Percentiles rank a stretch among this genome's conserved stretches.
Evolutionary conservation across 768 basidiomycete species (phyloP).

Genomic region (Tricholoma terreum): DNA sequence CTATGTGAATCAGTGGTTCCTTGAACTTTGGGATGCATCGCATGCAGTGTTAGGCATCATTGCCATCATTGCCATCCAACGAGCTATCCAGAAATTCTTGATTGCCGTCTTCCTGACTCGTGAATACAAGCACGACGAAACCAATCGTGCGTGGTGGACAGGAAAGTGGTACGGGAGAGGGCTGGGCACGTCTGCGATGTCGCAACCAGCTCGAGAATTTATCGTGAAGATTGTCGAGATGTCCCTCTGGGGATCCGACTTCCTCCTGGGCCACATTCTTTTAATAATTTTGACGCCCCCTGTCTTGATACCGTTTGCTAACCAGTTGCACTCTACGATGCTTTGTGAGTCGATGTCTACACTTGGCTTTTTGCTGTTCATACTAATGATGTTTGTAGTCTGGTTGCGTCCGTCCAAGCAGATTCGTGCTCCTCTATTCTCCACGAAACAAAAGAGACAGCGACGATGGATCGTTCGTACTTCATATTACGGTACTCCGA

Average conservation of each 20-base stretch:
- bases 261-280: slow-evolving; percentile 80
- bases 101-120: slow-evolving; percentile 93
- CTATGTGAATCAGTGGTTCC: slow-evolving; percentile 70
- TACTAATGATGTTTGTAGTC: slow-evolving; percentile 45
- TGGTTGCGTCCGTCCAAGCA: slow-evolving; percentile 96
- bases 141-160: slow-evolving; percentile 99
- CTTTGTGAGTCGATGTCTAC: slow-evolving; percentile 56
- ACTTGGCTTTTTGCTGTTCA: not conserved
- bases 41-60: slow-evolving; percentile 94
- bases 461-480: slow-evolving; percentile 80
- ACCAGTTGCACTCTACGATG: slow-evolving; percentile 90
- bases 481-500: slow-evolving; percentile 7
- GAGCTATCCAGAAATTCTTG: slow-evolving; percentile 90
- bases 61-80: slow-evolving; percentile 84
- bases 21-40: slow-evolving; percentile 95
- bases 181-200: slow-evolving; percentile 82
- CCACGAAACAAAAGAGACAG: slow-evolving; percentile 89
- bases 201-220: slow-evolving; percentile 95
- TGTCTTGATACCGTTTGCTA: slow-evolving; percentile 80
- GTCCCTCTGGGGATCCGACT: slow-evolving; percentile 95
- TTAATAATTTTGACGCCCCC: slow-evolving; percentile 86
- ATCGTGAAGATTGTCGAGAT: slow-evolving; percentile 98
- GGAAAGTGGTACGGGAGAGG: slow-evolving; percentile 97
- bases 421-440: slow-evolving; percentile 90
- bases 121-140: slow-evolving; percentile 98